phyloP scores from a whole-genome alignment of 1,284 basidiomycete genomes.

The Puccinia polysora region DNA sequence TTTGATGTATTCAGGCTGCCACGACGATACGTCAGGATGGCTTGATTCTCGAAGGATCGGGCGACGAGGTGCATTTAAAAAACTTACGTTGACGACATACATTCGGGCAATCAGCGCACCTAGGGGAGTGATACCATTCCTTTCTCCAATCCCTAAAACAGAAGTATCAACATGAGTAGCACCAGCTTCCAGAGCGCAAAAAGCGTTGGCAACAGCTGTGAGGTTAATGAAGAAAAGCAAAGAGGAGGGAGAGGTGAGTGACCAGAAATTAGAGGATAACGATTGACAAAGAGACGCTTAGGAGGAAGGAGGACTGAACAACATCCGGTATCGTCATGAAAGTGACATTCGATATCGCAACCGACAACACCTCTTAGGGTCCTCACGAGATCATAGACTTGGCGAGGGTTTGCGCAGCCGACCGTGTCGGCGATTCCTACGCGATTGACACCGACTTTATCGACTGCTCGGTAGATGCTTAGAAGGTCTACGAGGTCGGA shows the following conservation, averaged over 20 bases:
- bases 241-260: conserved; percentile 36
- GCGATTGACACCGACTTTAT: conserved; percentile 98
- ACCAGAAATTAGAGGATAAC: background rate
- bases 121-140: conserved; percentile 97
- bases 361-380: conserved; percentile 90
- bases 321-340: conserved; percentile 92
- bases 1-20: conserved; percentile 94
- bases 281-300: conserved; percentile 54
- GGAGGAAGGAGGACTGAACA: conserved; percentile 60
- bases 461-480: conserved; percentile 98
- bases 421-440: conserved; percentile 99
- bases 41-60: background rate
- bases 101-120: conserved; percentile 95
- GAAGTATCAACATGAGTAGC: conserved; percentile 98
- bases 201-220: conserved; percentile 93
- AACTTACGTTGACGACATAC: conserved; percentile 57
- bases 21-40: background rate
- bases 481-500: conserved; percentile 98
- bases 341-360: conserved; percentile 96
- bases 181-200: conserved; percentile 95
- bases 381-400: conserved; percentile 96
- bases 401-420: conserved; percentile 95
- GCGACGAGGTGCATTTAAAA: background rate
- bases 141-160: conserved; percentile 93
- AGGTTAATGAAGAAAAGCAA: conserved; percentile 22